Evolutionary conservation across 495 filamentous ascomycete genomes (phyloP), one percentile per base, ranked within the genome.

Genomic region (Tuber brumale): DNA sequence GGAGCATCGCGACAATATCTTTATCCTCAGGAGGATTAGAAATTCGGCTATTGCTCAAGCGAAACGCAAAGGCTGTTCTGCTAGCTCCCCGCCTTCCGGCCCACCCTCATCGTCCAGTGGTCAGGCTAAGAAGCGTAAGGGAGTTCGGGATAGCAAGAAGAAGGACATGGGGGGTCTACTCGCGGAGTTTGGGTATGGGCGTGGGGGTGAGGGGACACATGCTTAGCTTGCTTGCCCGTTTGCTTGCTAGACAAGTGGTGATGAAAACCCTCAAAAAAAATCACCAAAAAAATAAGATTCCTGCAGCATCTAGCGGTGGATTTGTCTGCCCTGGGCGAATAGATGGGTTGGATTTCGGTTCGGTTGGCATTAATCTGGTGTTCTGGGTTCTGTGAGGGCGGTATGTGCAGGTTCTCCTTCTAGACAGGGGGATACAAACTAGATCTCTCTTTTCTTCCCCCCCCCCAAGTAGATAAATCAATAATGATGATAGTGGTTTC

Each of bases 131-230:
- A 80, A 73, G 43, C 73, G 73, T 21, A 79, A 71, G 31, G 42
- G 75, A 48, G 72, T 79, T 70, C 77, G 78, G 10, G 66, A 71
- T 48, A 73, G 70, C 21, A 80, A 74, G 46, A 79, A 51, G 42
- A 80, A 80, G 77, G 78, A 76, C 69, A 80, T 80, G 45, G 78
- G 78, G 35, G 61, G 69, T 16, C 73, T 80, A 14, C 78, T 80
- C 39, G 78, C 76, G 16, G 78, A 80, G 71, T 79, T 80, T 46
- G 78, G 77, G 16, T 39, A 39, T 37, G 75, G 70, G 16, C 71
- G 14, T 21, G 57, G 44, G 1, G 41, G 51, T 18, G 44, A 71
- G 39, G 57, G 57, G 27, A 14, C 57, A 35, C 27, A 18, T 66
- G 57, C 57, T 66, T 66, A 66, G 27, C 57, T 31, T 66, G 27